Evolutionary conservation across 2,329 filamentous ascomycete genomes (phyloP), one percentile per base, ranked within the genome.

Genomic region (Raffaelea ambrosiae): DNA sequence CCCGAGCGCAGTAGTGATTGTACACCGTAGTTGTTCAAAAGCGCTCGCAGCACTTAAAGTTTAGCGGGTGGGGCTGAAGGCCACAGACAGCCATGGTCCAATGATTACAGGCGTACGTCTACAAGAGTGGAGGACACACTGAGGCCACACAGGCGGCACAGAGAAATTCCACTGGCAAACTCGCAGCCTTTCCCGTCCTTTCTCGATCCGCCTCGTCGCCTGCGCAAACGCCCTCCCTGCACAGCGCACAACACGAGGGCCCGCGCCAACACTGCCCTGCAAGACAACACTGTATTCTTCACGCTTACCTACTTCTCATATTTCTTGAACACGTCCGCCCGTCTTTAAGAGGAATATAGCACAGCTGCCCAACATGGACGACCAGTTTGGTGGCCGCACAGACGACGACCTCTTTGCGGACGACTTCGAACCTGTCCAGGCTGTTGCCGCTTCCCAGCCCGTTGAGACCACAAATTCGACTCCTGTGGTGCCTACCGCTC

Each of bases 371-470:
- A 38, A n/a, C 52, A 80, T 80, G 77, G 76, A 80, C 20, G 77
- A 81, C 54, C 77, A 81, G 57, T 81, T 80, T 54, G 71, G 73
- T 50, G 77, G 76, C 43, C 70, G 77, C 19, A 81, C 77, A 41
- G 77, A 81, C 57, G 78, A 81, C 55, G 77, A 80, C 58, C 69
- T 81, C 50, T 81, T 81, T 58, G 73, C 74, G 51, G 78, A 81
- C 54, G 77, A 81, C 56, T 79, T 81, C 50, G 77, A 81, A 59
- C 76, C 76, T 8, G 69, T 79, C 44, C 48, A 47, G 29, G 62
- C 54, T 7, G 51, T 38, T 26, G 41, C 35, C 5, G n/a, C 41
- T 14, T n/a, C 38, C 19, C 18, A 21, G 23, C 9, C 33, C n/a
- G 38, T 29, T 13, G 26, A 29, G 26, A 35, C 26, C 22, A 36